These are phyloP conservation scores for Dictyostelium firmibasis DNA, from an alignment of 78 protist species.

Conservation along the genomic window DNA sequence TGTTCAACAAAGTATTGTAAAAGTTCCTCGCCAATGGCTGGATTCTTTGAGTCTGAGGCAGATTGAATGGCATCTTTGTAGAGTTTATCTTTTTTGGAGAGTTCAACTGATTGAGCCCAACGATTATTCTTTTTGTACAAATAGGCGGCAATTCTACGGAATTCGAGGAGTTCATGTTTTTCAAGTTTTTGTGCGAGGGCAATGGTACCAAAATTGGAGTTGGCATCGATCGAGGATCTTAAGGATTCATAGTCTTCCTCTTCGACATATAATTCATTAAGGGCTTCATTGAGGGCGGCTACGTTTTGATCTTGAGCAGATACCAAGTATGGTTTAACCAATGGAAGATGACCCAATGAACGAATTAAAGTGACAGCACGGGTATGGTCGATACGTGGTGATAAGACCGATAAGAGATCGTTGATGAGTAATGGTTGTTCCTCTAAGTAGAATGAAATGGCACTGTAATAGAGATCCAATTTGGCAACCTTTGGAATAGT, in stretches of 20 bases:
- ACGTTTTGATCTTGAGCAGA: slow-evolving; percentile 87
- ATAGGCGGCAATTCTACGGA: slow-evolving; percentile 96
- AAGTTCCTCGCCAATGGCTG: slow-evolving; percentile 93
- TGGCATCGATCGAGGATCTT: slow-evolving; percentile 88
- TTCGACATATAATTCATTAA: slow-evolving; percentile 95
- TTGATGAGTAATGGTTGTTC: slow-evolving; percentile 88
- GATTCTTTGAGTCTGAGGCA: slow-evolving; percentile 94
- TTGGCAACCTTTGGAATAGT: slow-evolving; percentile 92
- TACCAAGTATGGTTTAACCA: slow-evolving; percentile 95
- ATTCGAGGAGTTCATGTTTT: slow-evolving; percentile 96
- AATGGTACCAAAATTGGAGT: slow-evolving; percentile 92
- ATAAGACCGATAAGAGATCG: slow-evolving; percentile 92
- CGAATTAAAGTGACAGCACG: slow-evolving; percentile 87
- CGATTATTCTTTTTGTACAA: slow-evolving; percentile 91
- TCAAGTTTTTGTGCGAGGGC: slow-evolving; percentile 94
- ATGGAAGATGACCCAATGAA: slow-evolving; percentile 84
- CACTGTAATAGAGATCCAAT: slow-evolving; percentile 95
- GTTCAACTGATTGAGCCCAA: slow-evolving; percentile 92
- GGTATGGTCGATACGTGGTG: slow-evolving; percentile 92
- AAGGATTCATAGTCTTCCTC: slow-evolving; percentile 98
- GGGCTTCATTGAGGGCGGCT: slow-evolving; percentile 96
- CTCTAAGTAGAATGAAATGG: slow-evolving; percentile 94
- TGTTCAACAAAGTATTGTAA: slow-evolving; percentile 95
- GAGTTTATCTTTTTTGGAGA: slow-evolving; percentile 96
- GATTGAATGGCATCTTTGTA: slow-evolving; percentile 97